phyloP scores from a whole-genome alignment of 179 eudicot genomes.

The Spergularia azorica region DNA sequence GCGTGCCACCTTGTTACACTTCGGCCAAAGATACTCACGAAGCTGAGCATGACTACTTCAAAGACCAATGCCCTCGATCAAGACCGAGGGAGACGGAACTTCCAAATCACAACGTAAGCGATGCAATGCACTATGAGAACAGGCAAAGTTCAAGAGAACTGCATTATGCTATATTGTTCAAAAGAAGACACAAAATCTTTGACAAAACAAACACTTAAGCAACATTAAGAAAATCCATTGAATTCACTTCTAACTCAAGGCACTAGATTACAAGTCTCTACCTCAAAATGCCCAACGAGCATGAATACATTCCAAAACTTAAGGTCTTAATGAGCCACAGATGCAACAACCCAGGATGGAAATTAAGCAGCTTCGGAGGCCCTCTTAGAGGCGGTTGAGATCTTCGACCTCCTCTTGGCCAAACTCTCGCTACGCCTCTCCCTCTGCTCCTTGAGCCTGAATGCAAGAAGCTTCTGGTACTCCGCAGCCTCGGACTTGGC shows the following conservation, averaged over 20 bases:
- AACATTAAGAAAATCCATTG: not conserved
- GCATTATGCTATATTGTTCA: not conserved
- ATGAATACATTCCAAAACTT: constrained; percentile 5
- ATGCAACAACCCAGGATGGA: not conserved
- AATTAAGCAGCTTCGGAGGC: constrained; percentile 45
- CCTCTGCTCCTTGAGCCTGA: constrained; percentile 81
- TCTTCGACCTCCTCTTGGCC: constrained; percentile 86
- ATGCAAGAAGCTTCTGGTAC: constrained; percentile 86
- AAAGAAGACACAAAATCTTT: not conserved
- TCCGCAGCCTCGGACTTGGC: constrained; percentile 83
- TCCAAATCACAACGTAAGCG: no score
- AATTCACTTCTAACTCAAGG: constrained; percentile 4
- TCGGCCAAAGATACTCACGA: no score
- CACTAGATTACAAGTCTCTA: constrained; percentile 11
- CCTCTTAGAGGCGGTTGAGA: constrained; percentile 68
- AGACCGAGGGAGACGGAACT: no score
- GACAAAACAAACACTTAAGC: constrained; percentile 9
- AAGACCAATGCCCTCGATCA: no score
- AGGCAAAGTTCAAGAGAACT: not conserved
- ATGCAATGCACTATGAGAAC: no score
- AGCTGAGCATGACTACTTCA: no score
- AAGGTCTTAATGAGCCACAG: not conserved
- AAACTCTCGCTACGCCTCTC: constrained; percentile 82
- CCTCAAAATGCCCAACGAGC: not conserved
- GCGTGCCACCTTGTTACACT: no score